phyloP scores from a whole-genome alignment of 306 rosid species.

The Glycine latifolia region DNA sequence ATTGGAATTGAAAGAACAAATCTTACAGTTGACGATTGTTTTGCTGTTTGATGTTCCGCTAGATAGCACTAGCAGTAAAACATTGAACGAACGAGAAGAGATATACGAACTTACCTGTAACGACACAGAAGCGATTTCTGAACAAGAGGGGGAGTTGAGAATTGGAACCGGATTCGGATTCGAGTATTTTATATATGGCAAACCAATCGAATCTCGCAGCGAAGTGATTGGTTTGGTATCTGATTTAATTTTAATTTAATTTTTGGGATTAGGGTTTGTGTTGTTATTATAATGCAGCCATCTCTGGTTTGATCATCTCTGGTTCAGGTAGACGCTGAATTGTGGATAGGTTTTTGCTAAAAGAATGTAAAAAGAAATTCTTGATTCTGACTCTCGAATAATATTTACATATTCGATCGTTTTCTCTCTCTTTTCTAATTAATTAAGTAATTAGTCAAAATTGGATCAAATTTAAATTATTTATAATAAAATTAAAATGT shows the following conservation, averaged over 20 bases:
- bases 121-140: background rate
- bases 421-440: too few species aligned
- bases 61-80: background rate
- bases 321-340: too few species aligned
- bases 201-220: background rate
- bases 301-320: too few species aligned
- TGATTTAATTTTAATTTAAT: background rate
- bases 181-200: background rate
- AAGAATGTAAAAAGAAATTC: too few species aligned
- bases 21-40: background rate
- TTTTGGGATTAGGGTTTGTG: slow-evolving; percentile 9
- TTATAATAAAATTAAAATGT: too few species aligned
- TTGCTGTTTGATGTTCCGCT: background rate
- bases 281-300: too few species aligned
- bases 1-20: slow-evolving; percentile 24
- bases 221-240: background rate
- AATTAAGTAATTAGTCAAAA: too few species aligned
- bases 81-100: background rate
- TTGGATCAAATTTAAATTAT: too few species aligned
- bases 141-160: background rate
- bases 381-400: too few species aligned
- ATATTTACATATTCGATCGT: too few species aligned
- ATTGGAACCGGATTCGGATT: slow-evolving; percentile 1
- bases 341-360: too few species aligned
- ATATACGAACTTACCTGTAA: slow-evolving; percentile 1